Base-by-base conservation (phyloP, 225 moss, liverwort and hornwort genomes). In the Neckera pumila region DNA sequence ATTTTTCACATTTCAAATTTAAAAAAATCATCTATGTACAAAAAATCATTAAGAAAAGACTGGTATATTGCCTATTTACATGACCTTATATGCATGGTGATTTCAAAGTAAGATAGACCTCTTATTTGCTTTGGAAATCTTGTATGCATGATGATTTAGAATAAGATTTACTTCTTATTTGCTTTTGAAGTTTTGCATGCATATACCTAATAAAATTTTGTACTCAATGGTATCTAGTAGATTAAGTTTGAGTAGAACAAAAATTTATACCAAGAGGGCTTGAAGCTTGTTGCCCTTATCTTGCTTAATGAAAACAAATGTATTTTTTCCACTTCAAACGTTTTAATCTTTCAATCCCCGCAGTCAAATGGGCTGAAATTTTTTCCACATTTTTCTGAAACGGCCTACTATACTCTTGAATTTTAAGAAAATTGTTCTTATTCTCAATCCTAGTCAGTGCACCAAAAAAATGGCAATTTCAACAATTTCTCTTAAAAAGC, bases 11-110 rank as follows among this genome's bases (percentile, higher is more conserved):
- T 7, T 38, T 59, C 12, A 17, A 45, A 80, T 28, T 2, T 17
- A 3, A 40, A 12, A 53, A 12, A 5, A 21, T 7, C 13, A 13
- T 3, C 15, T n/a, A 0, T 54, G 0, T 10, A 1, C 10, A 56
- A 60, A 42, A 57, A 80, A 19, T 59, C 60, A 60, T 19, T 4
- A 19, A 60, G 8, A 30, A 60, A 13, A 0, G 17, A 18, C 13
- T 12, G 19, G 1, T 20, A 2, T 8, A 42, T 42, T 38, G 5
- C 6, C 0, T 6, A 0, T 30, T 17, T 13, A 17, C 2, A 9
- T 21, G 1, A 38, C 7, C 2, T n/a, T 27, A 3, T 27, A 26
- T 38, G 4, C 2, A 28, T 17, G 3, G 19, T 27, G 28, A 42
- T 59, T 40, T 42, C n/a, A 12, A 5, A 19, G 12, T 40, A 30